Percentiles rank a stretch among this genome's conserved stretches.
These are phyloP conservation scores for Yamadazyma taylorii DNA, from an alignment of 1,139 yeast species.

Conservation along the genomic window DNA sequence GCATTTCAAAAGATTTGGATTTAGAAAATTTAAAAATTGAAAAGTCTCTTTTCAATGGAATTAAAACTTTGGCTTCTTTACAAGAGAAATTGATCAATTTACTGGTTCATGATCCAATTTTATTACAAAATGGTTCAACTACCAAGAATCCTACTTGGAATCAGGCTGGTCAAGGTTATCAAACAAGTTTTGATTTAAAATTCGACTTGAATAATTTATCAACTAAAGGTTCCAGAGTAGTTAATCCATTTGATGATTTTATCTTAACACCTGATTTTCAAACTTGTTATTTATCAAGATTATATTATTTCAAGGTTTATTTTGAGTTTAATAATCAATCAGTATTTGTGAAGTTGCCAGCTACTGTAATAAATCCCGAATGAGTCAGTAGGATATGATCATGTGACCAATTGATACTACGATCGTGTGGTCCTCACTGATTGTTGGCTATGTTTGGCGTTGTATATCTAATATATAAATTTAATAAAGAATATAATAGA, in stretches of 20 bases:
- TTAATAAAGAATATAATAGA: too few relatives aligned
- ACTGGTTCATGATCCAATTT: slow-evolving; percentile 3
- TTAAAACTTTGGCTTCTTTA: slow-evolving; percentile 28
- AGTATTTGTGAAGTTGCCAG: slow-evolving; percentile 34
- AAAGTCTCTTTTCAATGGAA: slow-evolving; percentile 29
- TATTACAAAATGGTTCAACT: slow-evolving; percentile 5
- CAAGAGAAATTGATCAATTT: slow-evolving; percentile 31
- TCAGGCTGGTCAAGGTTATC: slow-evolving; percentile 2
- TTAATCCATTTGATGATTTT: slow-evolving; percentile 17
- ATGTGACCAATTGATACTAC: too few relatives aligned
- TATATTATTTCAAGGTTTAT: slow-evolving; percentile 34
- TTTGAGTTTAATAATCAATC: slow-evolving; percentile 29
- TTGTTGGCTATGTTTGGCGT: background rate
- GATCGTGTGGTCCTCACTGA: too few relatives aligned
- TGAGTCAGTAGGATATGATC: too few relatives aligned
- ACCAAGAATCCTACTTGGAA: slow-evolving; percentile 7
- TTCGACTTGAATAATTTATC: slow-evolving; percentile 9
- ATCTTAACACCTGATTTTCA: slow-evolving; percentile 43
- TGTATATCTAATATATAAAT: too few relatives aligned
- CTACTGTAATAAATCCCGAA: slow-evolving; percentile 21
- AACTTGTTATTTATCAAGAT: slow-evolving; percentile 33
- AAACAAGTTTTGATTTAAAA: slow-evolving; percentile 8
- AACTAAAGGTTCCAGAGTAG: slow-evolving; percentile 3
- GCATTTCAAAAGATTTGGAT: slow-evolving; percentile 24
- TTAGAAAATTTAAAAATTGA: slow-evolving; percentile 30